These are phyloP conservation scores for Fusarium pseudoanthophilum DNA, from an alignment of 2,329 filamentous ascomycete genomes.

Conservation along the genomic window DNA sequence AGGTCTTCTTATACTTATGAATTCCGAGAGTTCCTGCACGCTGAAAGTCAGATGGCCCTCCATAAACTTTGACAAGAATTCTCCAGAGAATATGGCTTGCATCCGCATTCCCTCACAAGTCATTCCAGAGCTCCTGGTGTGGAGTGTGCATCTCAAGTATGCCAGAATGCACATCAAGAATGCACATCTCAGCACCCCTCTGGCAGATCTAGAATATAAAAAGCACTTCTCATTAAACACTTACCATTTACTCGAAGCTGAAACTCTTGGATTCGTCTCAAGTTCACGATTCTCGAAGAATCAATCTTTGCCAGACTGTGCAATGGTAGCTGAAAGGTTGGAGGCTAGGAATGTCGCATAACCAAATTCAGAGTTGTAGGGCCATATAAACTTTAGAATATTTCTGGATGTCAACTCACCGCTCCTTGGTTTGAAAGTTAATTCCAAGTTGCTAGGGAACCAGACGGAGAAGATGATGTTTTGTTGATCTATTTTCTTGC, in stretches of 20 bases:
- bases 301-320: not conserved
- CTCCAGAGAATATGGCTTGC: slow-evolving; percentile 37
- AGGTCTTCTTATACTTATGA: slow-evolving; percentile 30
- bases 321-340: not conserved
- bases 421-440: slow-evolving; percentile 27
- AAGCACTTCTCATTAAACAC: not conserved
- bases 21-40: not conserved
- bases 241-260: not conserved
- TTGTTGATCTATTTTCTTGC: slow-evolving; percentile 16
- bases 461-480: slow-evolving; percentile 19
- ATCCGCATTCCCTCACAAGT: slow-evolving; percentile 35
- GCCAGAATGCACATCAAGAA: slow-evolving; percentile 29
- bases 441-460: slow-evolving; percentile 35
- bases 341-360: slow-evolving; percentile 22
- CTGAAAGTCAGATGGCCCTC: slow-evolving; percentile 25
- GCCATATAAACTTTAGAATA: slow-evolving; percentile 30
- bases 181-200: slow-evolving; percentile 27
- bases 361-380: slow-evolving; percentile 18
- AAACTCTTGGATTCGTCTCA: not conserved
- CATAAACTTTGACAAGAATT: slow-evolving; percentile 38
- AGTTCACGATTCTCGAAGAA: not conserved
- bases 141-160: slow-evolving; percentile 34
- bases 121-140: slow-evolving; percentile 35
- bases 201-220: not conserved
- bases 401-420: slow-evolving; percentile 27